Percentiles rank a stretch among this genome's conserved stretches.
These are phyloP conservation scores for Candida berthetii DNA, from an alignment of 805 yeast species.

Conservation along the genomic window DNA sequence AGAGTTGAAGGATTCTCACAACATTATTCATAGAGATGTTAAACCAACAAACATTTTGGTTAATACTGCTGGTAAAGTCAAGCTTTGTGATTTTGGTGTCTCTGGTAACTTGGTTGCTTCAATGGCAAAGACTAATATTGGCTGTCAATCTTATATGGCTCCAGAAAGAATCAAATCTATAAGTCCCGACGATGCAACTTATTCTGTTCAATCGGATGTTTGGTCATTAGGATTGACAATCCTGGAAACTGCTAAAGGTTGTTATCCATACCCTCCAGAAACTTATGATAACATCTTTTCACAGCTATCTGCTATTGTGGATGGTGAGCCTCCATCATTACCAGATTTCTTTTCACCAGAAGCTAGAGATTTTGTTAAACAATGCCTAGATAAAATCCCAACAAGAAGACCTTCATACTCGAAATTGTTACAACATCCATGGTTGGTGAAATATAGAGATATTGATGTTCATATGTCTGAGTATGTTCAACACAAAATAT, in stretches of 20 bases:
- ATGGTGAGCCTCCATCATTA: conserved; percentile 83
- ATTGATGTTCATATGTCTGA: conserved; percentile 29
- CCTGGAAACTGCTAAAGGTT: conserved; percentile 83
- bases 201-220: conserved; percentile 90
- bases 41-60: conserved; percentile 93
- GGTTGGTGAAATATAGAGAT: conserved; percentile 56
- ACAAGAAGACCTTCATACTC: conserved; percentile 76
- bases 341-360: conserved; percentile 63
- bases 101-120: conserved; percentile 93
- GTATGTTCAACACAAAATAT: conserved; percentile 30
- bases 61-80: conserved; percentile 77
- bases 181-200: conserved; percentile 71
- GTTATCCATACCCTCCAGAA: conserved; percentile 96
- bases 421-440: conserved; percentile 71
- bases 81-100: conserved; percentile 94
- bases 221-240: conserved; percentile 92
- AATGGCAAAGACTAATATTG: conserved; percentile 90
- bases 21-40: conserved; percentile 93
- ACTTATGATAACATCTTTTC: conserved; percentile 85
- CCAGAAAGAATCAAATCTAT: conserved; percentile 86
- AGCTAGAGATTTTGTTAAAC: conserved; percentile 75
- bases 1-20: conserved; percentile 82
- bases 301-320: conserved; percentile 94
- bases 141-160: conserved; percentile 98
- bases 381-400: conserved; percentile 78